Conservation (phyloP, 208 protist genomes). For the Perkinsela sp. region DNA sequence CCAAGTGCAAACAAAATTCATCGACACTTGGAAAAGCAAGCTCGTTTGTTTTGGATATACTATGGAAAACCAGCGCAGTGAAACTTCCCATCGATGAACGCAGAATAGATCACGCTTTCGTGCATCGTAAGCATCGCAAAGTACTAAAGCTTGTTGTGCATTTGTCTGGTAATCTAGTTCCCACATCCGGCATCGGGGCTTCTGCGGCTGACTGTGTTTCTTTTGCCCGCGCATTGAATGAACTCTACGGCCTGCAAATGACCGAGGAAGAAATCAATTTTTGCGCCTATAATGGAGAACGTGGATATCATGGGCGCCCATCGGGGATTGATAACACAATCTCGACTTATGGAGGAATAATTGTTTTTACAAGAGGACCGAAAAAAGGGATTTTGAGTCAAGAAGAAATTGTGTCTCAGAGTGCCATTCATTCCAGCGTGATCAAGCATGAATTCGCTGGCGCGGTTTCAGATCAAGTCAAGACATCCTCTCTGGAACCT, state of each 20-base stretch:
- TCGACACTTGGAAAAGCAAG: neutral
- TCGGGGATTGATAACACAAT: constrained; percentile 60
- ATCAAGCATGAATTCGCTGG: neutral
- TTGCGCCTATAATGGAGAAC: constrained; percentile 27
- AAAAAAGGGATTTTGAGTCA: constrained; percentile 11
- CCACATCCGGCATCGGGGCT: constrained; percentile 39
- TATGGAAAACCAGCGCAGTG: neutral
- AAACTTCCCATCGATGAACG: neutral
- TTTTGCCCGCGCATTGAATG: constrained; percentile 29
- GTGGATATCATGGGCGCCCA: constrained; percentile 54
- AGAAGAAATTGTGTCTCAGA: no score
- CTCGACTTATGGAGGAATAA: constrained; percentile 46
- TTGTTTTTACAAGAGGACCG: constrained; percentile 14
- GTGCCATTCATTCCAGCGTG: neutral
- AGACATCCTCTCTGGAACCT: constrained; percentile 6
- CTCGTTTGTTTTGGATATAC: neutral
- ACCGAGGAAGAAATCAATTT: constrained; percentile 24
- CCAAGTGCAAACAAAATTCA: constrained; percentile 13
- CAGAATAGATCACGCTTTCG: neutral
- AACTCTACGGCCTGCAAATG: constrained; percentile 21
- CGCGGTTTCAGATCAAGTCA: neutral
- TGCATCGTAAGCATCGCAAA: no score
- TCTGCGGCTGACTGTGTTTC: constrained; percentile 39
- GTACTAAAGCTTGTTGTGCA: constrained; percentile 19
- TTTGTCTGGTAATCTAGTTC: constrained; percentile 25